A percentile compares a stretch with the other conserved stretches of the same genome.
Conservation (phyloP, 768 basidiomycete species). For the Leccinum truebloodii region DNA sequence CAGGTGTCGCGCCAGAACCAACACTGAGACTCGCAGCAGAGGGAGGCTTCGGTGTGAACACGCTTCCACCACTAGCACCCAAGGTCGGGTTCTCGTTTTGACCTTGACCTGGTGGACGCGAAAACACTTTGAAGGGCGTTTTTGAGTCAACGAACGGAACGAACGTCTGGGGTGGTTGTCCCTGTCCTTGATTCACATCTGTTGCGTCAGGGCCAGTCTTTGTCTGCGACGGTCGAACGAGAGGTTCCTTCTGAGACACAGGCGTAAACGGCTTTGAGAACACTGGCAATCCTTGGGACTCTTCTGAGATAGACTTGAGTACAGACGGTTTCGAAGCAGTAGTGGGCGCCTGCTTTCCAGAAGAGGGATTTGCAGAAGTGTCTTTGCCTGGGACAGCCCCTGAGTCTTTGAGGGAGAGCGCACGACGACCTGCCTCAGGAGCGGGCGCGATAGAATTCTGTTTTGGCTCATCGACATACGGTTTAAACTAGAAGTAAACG, state of each 20-base stretch:
- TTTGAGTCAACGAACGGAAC: constrained; percentile 41
- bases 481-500: constrained; percentile 52
- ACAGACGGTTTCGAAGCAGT: constrained; percentile 24
- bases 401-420: constrained; percentile 53
- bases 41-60: constrained; percentile 48
- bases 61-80: constrained; percentile 22
- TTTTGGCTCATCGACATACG: constrained; percentile 58
- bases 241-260: constrained; percentile 41
- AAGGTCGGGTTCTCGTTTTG: constrained; percentile 39
- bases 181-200: constrained; percentile 15
- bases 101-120: constrained; percentile 52
- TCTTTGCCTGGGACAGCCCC: constrained; percentile 17
- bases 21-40: constrained; percentile 11
- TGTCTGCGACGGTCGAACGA: constrained; percentile 26
- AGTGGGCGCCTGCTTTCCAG: constrained; percentile 30
- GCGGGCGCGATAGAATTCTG: constrained; percentile 41
- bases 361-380: constrained; percentile 15
- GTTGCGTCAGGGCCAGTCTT: constrained; percentile 18
- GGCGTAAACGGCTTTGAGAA: constrained; percentile 71
- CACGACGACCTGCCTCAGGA: constrained; percentile 38
- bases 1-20: constrained; percentile 4
- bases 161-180: constrained; percentile 38
- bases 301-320: constrained; percentile 39
- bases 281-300: constrained; percentile 40
- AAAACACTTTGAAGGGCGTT: constrained; percentile 63